A percentile compares a stretch with the other conserved stretches of the same genome.
Evolutionary conservation across 306 rosid species (phyloP).

Genomic region (Dalbergia cochinchinensis): DNA sequence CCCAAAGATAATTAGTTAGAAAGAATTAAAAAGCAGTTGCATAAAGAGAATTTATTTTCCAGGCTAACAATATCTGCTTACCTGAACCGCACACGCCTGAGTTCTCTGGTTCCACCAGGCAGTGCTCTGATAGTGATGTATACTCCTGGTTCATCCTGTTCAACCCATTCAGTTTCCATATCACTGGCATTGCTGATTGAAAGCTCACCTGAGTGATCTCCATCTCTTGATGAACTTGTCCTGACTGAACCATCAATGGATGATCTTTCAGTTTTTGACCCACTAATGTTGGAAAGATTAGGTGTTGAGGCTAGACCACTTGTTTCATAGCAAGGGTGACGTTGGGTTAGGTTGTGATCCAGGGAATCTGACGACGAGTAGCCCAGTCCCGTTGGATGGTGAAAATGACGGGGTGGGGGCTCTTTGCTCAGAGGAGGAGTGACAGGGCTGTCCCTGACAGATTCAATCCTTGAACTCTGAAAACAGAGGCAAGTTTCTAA

Average conservation of each 20-base stretch:
- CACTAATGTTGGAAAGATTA: constrained; percentile 71
- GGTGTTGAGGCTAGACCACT: constrained; percentile 74
- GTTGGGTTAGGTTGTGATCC: constrained; percentile 67
- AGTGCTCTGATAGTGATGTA: constrained; percentile 89
- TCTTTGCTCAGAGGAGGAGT: constrained; percentile 90
- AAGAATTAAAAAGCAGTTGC: background rate
- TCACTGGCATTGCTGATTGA: constrained; percentile 96
- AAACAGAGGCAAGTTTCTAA: constrained; percentile 19
- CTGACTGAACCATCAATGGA: constrained; percentile 85
- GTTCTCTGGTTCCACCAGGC: constrained; percentile 88
- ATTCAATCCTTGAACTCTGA: constrained; percentile 84
- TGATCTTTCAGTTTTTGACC: constrained; percentile 70
- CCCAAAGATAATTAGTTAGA: background rate
- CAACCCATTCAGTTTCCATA: constrained; percentile 97
- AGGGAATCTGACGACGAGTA: constrained; percentile 89
- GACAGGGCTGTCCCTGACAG: constrained; percentile 81
- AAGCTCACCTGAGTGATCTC: constrained; percentile 82
- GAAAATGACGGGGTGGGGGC: constrained; percentile 61
- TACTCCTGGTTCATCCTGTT: constrained; percentile 96
- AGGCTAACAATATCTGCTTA: constrained; percentile 40
- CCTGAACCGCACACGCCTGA: constrained; percentile 96
- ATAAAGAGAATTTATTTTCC: constrained; percentile 17
- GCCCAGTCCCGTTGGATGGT: constrained; percentile 71
- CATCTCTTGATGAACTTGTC: constrained; percentile 87
- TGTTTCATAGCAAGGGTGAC: constrained; percentile 66